phyloP scores from a whole-genome alignment of 345 rosid species.

The Triadica sebifera region DNA sequence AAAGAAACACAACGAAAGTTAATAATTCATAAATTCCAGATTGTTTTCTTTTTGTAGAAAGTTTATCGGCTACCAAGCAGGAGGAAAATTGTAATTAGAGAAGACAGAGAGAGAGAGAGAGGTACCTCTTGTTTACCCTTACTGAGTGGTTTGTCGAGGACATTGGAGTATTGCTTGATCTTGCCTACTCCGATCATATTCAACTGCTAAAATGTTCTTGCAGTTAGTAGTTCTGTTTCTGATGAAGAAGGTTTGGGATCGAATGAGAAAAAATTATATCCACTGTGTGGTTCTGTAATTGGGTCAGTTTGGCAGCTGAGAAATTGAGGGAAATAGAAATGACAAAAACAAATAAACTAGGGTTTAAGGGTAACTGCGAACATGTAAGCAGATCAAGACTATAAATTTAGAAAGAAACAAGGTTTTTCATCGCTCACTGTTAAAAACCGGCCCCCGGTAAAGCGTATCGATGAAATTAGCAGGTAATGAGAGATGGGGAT shows the following conservation, averaged over 20 bases:
- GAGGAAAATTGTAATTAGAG: conserved; percentile 1
- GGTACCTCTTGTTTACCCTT: conserved; percentile 97
- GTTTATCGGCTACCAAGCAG: conserved; percentile 8
- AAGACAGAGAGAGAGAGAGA: background rate
- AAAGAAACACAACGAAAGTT: background rate
- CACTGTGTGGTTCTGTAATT: too few relatives aligned
- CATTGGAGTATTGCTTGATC: conserved; percentile 89
- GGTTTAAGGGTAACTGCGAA: too few relatives aligned
- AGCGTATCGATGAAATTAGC: too few relatives aligned
- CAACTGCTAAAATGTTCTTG: background rate
- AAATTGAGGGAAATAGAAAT: too few relatives aligned
- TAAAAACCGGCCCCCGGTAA: too few relatives aligned
- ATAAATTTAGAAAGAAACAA: too few relatives aligned
- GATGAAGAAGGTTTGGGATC: background rate
- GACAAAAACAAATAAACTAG: too few relatives aligned
- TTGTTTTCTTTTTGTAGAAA: background rate
- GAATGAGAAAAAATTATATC: background rate
- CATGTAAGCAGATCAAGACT: too few relatives aligned
- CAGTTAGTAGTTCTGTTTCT: background rate
- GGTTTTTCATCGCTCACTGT: too few relatives aligned
- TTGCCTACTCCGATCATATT: conserved; percentile 91
- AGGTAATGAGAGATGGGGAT: too few relatives aligned
- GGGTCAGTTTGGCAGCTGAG: background rate
- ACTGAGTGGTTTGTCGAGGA: conserved; percentile 92
- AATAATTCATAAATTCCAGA: background rate